phyloP scores from a whole-genome alignment of 495 filamentous ascomycete genomes.

The Astrothelium subdiscretum region DNA sequence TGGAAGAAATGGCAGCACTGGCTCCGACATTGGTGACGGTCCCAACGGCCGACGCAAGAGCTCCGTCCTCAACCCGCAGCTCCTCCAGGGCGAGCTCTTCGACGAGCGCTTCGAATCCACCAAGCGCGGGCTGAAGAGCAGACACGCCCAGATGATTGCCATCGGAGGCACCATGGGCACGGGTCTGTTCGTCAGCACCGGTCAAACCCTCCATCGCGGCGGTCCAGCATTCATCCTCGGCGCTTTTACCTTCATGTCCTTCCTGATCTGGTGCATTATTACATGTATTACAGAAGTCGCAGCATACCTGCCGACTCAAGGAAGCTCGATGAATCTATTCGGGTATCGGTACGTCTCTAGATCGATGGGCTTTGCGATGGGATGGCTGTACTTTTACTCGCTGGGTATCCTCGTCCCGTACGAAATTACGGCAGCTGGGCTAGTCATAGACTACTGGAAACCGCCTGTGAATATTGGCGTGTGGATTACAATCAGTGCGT shows the following conservation, averaged over 20 bases:
- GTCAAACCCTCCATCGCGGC: constrained; percentile 44
- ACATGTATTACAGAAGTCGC: constrained; percentile 29
- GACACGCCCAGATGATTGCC: constrained; percentile 53
- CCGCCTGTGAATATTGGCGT: constrained; percentile 41
- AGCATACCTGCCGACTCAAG: constrained; percentile 30
- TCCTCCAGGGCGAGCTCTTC: constrained; percentile 18
- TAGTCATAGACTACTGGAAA: constrained; percentile 46
- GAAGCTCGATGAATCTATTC: constrained; percentile 29
- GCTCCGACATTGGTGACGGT: neutral
- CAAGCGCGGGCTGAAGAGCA: constrained; percentile 19
- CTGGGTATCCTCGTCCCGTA: constrained; percentile 25
- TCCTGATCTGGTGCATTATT: constrained; percentile 25
- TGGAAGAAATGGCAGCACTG: neutral
- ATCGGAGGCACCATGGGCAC: constrained; percentile 56
- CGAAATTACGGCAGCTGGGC: constrained; percentile 26
- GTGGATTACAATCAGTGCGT: constrained; percentile 43
- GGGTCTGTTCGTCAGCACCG: constrained; percentile 52
- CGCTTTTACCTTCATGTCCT: constrained; percentile 20
- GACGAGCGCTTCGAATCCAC: constrained; percentile 19
- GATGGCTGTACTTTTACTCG: constrained; percentile 34
- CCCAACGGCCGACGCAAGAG: constrained; percentile 8
- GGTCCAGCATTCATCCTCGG: constrained; percentile 54
- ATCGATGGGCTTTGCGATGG: constrained; percentile 37
- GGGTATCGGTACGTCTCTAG: constrained; percentile 39
- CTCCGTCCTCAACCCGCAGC: constrained; percentile 12